A percentile compares a stretch with the other conserved stretches of the same genome.
These are phyloP conservation scores for Aegilops tauschii DNA, from an alignment of 176 grass and related monocot genomes.

Conservation along the genomic window DNA sequence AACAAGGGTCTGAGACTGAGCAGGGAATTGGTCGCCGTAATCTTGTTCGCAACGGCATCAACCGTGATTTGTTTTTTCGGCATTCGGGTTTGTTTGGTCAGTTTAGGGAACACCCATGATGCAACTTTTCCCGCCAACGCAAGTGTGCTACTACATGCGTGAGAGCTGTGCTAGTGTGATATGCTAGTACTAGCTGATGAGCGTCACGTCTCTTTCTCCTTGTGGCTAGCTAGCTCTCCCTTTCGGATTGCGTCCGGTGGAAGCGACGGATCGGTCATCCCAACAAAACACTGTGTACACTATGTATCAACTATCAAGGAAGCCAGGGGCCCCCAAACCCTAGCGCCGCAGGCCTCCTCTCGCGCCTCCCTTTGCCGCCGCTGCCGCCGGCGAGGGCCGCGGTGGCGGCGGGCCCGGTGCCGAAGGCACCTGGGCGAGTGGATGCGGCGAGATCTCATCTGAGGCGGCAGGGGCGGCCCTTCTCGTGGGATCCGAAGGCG, in stretches of 20 bases:
- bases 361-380: too few relatives aligned
- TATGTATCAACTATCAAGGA: not conserved
- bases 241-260: constrained; percentile 35
- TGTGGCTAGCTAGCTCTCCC: not conserved
- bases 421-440: too few relatives aligned
- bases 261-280: constrained; percentile 17
- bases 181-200: not conserved
- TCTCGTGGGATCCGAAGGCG: too few relatives aligned
- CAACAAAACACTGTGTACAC: not conserved
- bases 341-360: too few relatives aligned
- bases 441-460: too few relatives aligned
- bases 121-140: not conserved
- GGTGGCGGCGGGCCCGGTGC: too few relatives aligned
- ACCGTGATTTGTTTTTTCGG: not conserved
- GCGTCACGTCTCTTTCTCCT: constrained; percentile 20
- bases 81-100: not conserved
- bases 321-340: too few relatives aligned
- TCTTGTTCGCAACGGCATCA: not conserved
- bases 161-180: not conserved
- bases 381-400: too few relatives aligned
- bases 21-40: not conserved
- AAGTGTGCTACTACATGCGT: not conserved
- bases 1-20: not conserved
- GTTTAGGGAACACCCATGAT: not conserved
- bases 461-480: too few relatives aligned